Base-by-base conservation (phyloP, 164 flowering plant species). In the Tetrastigma voinierianum region DNA sequence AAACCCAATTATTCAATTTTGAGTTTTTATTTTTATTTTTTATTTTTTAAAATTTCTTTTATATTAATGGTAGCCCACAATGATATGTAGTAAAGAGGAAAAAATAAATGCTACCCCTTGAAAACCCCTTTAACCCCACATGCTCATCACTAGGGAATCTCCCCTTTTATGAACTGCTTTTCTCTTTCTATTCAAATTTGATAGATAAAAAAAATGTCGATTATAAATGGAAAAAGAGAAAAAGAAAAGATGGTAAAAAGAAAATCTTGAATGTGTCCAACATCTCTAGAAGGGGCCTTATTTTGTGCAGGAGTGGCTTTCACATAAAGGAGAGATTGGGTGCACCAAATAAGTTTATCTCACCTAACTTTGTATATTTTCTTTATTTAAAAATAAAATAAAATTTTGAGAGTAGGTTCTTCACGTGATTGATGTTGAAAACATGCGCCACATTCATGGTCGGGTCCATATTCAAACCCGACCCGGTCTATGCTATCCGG, bases 141-240 rank as follows among this genome's bases (percentile, higher is more conserved):
- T 74, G 83, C 45, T 67, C 25, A 59, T 64, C 78, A 69, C 76
- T 74, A 13, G 76, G 71, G 72, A 77, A 68, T 68, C 83, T 52
- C 47, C 44, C 69, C 59, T 65, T 74, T 62, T n/a, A 12, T n/a
- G 10, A 1, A 10, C 20, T 56, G 24, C 62, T 43, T 55, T 60
- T 65, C 24, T 48, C n/a, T 61, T 24, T 51, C 43, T 47, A 23
- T 23, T 47, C 54, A 61, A 32, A 32, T 32, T 32, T 32, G 40
- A 4, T 32, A 32, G 40, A 32, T 32, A 32, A 32, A 32, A 32
- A 32, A 32, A 46, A 9, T 25, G 32, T 18, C 7, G 40, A 20
- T 2, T 16, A 55, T 45, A 54, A 59, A 44, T n/a, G 46, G 23
- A 12, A n/a, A 64, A 32, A 46, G 40, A 25, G 17, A 48, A 53